Conservation (phyloP, 2,329 filamentous ascomycete genomes). For the Fusarium mangiferae region DNA sequence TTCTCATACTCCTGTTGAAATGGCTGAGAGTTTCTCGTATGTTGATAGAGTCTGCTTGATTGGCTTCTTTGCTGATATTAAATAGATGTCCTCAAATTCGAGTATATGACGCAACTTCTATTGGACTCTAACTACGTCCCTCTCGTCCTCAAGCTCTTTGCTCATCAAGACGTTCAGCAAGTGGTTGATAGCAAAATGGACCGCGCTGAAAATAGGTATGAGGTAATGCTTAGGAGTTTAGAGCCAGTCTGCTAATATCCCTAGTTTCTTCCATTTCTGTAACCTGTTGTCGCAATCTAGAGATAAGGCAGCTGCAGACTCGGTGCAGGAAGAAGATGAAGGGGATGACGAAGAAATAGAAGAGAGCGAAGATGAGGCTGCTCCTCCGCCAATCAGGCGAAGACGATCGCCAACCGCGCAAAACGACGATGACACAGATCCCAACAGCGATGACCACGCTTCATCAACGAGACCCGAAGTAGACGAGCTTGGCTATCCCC, state of each 20-base stretch:
- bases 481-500: conserved; percentile 88
- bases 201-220: conserved; percentile 80
- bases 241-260: conserved; percentile 2
- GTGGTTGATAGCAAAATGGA: conserved; percentile 88
- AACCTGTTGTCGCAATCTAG: conserved; percentile 70
- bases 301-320: conserved; percentile 49
- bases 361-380: conserved; percentile 79
- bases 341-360: conserved; percentile 51
- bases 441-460: conserved; percentile 48
- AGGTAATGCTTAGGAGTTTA: neutral
- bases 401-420: conserved; percentile 58
- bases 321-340: conserved; percentile 50
- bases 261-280: conserved; percentile 91
- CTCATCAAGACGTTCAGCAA: conserved; percentile 92
- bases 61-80: conserved; percentile 23
- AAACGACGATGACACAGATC: conserved; percentile 43
- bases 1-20: conserved; percentile 87
- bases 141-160: conserved; percentile 90
- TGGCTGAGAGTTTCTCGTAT: conserved; percentile 96
- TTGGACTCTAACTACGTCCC: conserved; percentile 96
- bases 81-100: conserved; percentile 90
- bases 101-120: conserved; percentile 92
- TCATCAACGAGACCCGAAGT: conserved; percentile 67
- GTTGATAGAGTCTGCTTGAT: conserved; percentile 46
- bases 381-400: conserved; percentile 82